These are phyloP conservation scores for Chlamydomonas sp. DNA, from an alignment of 139 green algal species.

Conservation along the genomic window DNA sequence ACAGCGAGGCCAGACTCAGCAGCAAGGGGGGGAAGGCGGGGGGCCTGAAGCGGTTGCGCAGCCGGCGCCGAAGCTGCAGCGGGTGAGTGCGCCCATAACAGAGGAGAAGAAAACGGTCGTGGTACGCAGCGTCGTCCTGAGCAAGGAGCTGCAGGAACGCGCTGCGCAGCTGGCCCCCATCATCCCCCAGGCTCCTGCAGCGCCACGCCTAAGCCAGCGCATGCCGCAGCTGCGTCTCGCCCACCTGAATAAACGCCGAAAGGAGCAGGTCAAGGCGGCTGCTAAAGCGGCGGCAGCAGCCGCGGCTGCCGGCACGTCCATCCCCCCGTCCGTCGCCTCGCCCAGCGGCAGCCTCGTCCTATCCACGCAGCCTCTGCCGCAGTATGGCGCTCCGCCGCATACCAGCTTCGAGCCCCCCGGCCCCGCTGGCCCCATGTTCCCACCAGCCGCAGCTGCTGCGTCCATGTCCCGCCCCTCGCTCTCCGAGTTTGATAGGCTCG, in stretches of 20 bases:
- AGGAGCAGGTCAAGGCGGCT: neutral
- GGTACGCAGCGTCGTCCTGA: neutral
- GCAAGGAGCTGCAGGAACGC: neutral
- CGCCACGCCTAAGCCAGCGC: neutral
- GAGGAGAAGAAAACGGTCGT: neutral
- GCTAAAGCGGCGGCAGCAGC: neutral
- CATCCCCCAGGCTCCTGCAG: neutral
- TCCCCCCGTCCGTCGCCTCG: too few relatives aligned
- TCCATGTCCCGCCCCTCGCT: neutral
- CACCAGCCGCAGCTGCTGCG: too few relatives aligned
- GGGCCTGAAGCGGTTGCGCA: neutral
- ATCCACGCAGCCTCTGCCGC: too few relatives aligned
- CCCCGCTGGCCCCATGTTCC: too few relatives aligned
- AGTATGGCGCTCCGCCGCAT: too few relatives aligned
- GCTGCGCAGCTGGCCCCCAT: constrained; percentile 1
- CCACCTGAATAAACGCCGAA: neutral
- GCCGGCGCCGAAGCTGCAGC: neutral
- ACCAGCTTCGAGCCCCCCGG: too few relatives aligned
- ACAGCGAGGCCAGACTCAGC: too few relatives aligned
- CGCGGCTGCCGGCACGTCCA: too few relatives aligned
- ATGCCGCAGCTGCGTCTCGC: constrained; percentile 6
- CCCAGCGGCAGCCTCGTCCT: too few relatives aligned
- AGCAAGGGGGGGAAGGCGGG: too few relatives aligned
- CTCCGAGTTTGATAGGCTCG: neutral
- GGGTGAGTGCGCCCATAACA: neutral